A percentile compares a stretch with the other conserved stretches of the same genome.
These are phyloP conservation scores for Metschnikowia koreensis DNA, from an alignment of 805 yeast genomes.

Conservation along the genomic window DNA sequence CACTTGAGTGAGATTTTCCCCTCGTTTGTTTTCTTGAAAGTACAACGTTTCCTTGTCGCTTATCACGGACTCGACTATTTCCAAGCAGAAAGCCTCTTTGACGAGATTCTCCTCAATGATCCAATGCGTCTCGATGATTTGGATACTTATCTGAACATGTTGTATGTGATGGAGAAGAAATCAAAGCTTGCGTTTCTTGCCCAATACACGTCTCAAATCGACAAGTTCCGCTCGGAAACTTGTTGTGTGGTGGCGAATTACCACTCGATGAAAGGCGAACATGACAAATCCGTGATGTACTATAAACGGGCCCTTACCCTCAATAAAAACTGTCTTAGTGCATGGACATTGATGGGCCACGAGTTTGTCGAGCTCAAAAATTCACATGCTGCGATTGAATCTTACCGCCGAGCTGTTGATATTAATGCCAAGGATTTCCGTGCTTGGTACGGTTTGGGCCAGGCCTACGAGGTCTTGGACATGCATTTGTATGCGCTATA, in stretches of 20 bases:
- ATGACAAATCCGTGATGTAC: slow-evolving; percentile 90
- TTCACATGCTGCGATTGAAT: slow-evolving; percentile 96
- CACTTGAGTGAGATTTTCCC: slow-evolving; percentile 61
- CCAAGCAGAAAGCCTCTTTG: slow-evolving; percentile 77
- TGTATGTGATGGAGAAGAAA: slow-evolving; percentile 88
- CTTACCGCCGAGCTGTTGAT: slow-evolving; percentile 90
- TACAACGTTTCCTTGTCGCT: slow-evolving; percentile 78
- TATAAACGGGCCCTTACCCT: slow-evolving; percentile 85
- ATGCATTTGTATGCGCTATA: slow-evolving; percentile 91
- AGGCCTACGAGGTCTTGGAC: slow-evolving; percentile 94
- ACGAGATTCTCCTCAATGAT: slow-evolving; percentile 66
- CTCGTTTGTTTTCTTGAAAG: slow-evolving; percentile 64
- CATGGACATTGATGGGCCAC: slow-evolving; percentile 99
- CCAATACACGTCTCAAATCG: slow-evolving; percentile 77
- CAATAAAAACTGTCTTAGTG: slow-evolving; percentile 76
- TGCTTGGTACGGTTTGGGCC: slow-evolving; percentile 99
- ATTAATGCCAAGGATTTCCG: slow-evolving; percentile 84
- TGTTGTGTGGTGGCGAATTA: slow-evolving; percentile 94
- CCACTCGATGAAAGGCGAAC: slow-evolving; percentile 87
- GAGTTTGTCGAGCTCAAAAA: slow-evolving; percentile 95
- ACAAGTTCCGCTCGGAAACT: slow-evolving; percentile 88
- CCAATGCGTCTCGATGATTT: slow-evolving; percentile 88
- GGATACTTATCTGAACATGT: slow-evolving; percentile 90
- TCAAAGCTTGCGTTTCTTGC: slow-evolving; percentile 84
- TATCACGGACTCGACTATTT: slow-evolving; percentile 84